Conservation (phyloP, 2,329 filamentous ascomycete genomes). For the Colletotrichum magnum region DNA sequence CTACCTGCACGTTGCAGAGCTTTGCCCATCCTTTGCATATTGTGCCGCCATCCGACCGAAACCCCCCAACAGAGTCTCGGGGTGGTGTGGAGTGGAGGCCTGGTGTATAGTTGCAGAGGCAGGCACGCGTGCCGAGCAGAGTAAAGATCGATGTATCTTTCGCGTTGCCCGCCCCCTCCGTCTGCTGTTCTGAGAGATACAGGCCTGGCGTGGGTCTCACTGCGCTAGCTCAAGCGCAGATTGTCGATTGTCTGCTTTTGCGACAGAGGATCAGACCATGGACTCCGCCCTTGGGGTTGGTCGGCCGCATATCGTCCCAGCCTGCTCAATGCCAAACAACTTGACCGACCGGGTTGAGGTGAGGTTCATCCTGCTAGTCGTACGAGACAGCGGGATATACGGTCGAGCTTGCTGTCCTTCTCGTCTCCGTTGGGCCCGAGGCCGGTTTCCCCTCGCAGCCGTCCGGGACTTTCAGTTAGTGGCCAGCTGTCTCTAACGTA, state of each 20-base stretch:
- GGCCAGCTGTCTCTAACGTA: neutral
- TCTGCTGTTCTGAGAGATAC: slow-evolving; percentile 13
- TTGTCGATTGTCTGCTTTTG: slow-evolving; percentile 6
- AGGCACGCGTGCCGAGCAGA: slow-evolving; percentile 18
- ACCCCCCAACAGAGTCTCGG: slow-evolving; percentile 19
- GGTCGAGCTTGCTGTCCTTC: neutral
- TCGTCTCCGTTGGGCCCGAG: neutral
- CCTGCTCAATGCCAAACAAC: slow-evolving; percentile 28
- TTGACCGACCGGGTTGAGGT: slow-evolving; percentile 9
- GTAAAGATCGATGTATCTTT: slow-evolving; percentile 21
- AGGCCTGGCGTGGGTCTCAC: slow-evolving; percentile 27
- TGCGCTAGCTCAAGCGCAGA: slow-evolving; percentile 29
- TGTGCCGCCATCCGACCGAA: slow-evolving; percentile 34
- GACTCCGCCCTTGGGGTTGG: slow-evolving; percentile 28
- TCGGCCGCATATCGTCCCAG: slow-evolving; percentile 35
- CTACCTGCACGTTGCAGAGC: slow-evolving; percentile 26
- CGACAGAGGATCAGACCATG: slow-evolving; percentile 38
- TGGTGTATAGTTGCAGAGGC: slow-evolving; percentile 10
- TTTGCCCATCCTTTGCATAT: slow-evolving; percentile 29
- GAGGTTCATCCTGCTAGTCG: slow-evolving; percentile 9
- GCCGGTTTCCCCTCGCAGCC: neutral
- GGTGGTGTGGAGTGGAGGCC: slow-evolving; percentile 24
- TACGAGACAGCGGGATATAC: slow-evolving; percentile 17
- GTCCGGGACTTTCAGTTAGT: neutral
- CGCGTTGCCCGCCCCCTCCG: neutral